phyloP scores from a whole-genome alignment of 768 basidiomycete genomes.

The Rhodotorula toruloides region DNA sequence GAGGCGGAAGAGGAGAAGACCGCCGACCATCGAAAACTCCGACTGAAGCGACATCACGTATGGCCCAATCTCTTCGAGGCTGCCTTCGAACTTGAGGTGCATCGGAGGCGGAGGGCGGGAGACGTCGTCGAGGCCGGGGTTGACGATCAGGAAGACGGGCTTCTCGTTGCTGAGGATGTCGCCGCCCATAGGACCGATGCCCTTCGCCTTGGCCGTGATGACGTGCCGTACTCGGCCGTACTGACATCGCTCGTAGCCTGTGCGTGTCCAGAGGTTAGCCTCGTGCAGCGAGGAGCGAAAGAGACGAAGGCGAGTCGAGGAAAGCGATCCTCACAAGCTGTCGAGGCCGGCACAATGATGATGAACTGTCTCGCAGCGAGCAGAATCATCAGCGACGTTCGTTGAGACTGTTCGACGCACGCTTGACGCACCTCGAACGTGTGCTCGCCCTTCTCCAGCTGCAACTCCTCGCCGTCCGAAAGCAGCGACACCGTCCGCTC shows the following conservation, averaged over 20 bases:
- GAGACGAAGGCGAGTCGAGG: background rate
- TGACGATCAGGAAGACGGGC: conserved; percentile 26
- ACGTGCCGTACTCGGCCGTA: conserved; percentile 34
- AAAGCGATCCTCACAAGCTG: conserved; percentile 4
- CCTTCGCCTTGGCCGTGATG: conserved; percentile 37
- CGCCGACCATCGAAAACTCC: conserved; percentile 38
- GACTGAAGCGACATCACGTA: conserved; percentile 29
- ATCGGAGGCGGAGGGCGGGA: conserved; percentile 30
- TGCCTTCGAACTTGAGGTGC: conserved; percentile 35
- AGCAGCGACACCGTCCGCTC: conserved; percentile 27
- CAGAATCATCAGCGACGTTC: no score
- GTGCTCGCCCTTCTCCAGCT: conserved; percentile 34
- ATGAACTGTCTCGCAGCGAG: conserved; percentile 8
- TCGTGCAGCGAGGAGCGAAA: background rate
- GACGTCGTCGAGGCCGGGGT: conserved; percentile 24
- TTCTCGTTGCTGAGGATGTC: conserved; percentile 25
- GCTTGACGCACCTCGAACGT: conserved; percentile 28
- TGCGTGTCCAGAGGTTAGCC: background rate
- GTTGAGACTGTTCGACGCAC: background rate
- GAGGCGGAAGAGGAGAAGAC: conserved; percentile 35
- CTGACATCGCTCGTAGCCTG: conserved; percentile 37
- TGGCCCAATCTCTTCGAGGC: conserved; percentile 33
- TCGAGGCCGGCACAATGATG: conserved; percentile 32
- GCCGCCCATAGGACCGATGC: conserved; percentile 13
- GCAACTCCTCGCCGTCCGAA: conserved; percentile 10